Conservation (phyloP, 2,329 filamentous ascomycete species). For the Periconia macrospinosa region DNA sequence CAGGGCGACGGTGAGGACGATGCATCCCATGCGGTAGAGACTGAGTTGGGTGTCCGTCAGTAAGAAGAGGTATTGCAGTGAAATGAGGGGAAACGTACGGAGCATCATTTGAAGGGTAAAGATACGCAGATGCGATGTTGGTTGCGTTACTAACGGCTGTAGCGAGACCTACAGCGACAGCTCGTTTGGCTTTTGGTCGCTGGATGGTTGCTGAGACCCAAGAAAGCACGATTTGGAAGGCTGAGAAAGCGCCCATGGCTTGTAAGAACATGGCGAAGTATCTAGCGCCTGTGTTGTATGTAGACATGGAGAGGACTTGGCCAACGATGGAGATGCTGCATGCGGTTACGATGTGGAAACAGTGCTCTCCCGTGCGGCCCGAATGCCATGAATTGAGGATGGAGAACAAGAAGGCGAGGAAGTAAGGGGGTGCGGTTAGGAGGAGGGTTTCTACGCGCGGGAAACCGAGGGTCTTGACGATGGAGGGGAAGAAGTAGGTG, state of each 20-base stretch:
- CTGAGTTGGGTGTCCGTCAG: neutral
- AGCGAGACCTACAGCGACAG: slow-evolving; percentile 32
- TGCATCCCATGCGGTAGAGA: slow-evolving; percentile 26
- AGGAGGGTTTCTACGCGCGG: slow-evolving; percentile 55
- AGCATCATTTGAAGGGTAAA: slow-evolving; percentile 21
- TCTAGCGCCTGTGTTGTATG: slow-evolving; percentile 53
- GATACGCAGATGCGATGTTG: slow-evolving; percentile 35
- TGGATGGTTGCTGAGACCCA: slow-evolving; percentile 39
- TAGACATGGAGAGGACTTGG: slow-evolving; percentile 47
- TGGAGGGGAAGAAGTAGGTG: slow-evolving; percentile 67
- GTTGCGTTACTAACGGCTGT: slow-evolving; percentile 40
- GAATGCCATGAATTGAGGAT: slow-evolving; percentile 60
- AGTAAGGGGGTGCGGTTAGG: slow-evolving; percentile 62
- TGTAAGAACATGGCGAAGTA: slow-evolving; percentile 65
- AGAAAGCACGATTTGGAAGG: slow-evolving; percentile 34
- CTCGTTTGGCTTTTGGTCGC: slow-evolving; percentile 37
- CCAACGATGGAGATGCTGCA: slow-evolving; percentile 18
- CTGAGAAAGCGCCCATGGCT: slow-evolving; percentile 22
- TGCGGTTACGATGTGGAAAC: slow-evolving; percentile 41
- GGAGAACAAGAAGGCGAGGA: slow-evolving; percentile 59
- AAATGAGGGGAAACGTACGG: slow-evolving; percentile 10
- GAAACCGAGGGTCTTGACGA: slow-evolving; percentile 62
- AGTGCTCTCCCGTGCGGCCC: slow-evolving; percentile 58
- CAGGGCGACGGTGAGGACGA: slow-evolving; percentile 19
- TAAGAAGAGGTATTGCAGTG: neutral